These are phyloP conservation scores for Panaeolus cyanescens DNA, from an alignment of 768 basidiomycete genomes.

Conservation along the genomic window DNA sequence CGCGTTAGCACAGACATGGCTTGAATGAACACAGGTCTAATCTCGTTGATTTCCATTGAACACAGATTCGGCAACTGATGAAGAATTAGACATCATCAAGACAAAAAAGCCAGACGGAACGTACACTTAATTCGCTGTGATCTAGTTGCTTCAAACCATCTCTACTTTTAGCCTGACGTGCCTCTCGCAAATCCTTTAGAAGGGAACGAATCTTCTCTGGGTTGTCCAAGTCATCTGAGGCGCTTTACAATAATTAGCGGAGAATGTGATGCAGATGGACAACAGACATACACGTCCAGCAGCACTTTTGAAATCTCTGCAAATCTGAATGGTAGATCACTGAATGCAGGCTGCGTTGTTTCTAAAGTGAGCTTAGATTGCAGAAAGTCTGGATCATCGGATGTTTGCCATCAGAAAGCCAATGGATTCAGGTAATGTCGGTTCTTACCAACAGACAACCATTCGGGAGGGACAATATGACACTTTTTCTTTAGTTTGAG, in stretches of 20 bases:
- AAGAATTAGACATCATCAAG: not conserved
- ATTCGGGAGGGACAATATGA: constrained; percentile 85
- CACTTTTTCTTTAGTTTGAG: constrained; percentile 95
- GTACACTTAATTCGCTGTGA: constrained; percentile 77
- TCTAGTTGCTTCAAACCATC: constrained; percentile 82
- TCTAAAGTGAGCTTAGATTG: constrained; percentile 76
- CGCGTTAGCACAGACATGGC: constrained; percentile 77
- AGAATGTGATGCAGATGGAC: not conserved
- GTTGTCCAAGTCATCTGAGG: constrained; percentile 85
- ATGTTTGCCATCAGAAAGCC: not conserved
- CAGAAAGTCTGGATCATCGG: constrained; percentile 64
- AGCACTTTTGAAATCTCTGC: constrained; percentile 90
- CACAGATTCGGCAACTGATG: constrained; percentile 79
- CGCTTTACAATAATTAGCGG: constrained; percentile 47
- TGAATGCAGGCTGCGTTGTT: constrained; percentile 73
- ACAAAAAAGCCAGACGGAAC: constrained; percentile 22
- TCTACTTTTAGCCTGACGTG: constrained; percentile 90
- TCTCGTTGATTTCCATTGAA: constrained; percentile 93
- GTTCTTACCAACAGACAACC: constrained; percentile 81
- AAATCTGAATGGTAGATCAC: constrained; percentile 82
- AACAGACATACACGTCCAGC: constrained; percentile 77
- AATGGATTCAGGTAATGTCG: not conserved
- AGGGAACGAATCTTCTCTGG: constrained; percentile 84
- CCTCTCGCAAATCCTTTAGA: constrained; percentile 94
- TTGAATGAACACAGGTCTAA: constrained; percentile 84